A percentile compares a stretch with the other conserved stretches of the same genome.
phyloP scores from a whole-genome alignment of 139 green algal species.

The Chlorella sp. region DNA sequence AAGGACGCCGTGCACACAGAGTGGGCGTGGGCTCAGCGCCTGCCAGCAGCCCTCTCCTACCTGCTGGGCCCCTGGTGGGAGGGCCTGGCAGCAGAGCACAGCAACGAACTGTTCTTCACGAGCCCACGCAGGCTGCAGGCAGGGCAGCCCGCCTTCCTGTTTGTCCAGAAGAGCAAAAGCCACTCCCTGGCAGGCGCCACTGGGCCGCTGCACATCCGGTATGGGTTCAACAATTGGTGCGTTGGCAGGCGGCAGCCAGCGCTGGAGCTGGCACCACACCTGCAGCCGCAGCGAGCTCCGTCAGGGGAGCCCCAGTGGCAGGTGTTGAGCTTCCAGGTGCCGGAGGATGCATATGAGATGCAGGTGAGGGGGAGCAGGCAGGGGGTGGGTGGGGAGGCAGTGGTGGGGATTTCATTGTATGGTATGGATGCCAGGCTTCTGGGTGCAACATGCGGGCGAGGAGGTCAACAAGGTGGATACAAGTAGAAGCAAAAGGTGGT shows the following conservation, averaged over 20 bases:
- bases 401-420: no score
- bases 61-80: slow-evolving; percentile 46
- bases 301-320: not conserved
- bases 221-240: slow-evolving; percentile 19
- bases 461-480: no score
- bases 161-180: slow-evolving; percentile 24
- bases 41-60: slow-evolving; percentile 46
- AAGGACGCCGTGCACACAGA: slow-evolving; percentile 50
- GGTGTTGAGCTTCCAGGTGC: slow-evolving; percentile 28
- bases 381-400: no score
- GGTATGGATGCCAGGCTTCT: no score
- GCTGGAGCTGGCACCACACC: not conserved
- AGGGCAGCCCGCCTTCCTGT: slow-evolving; percentile 19
- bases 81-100: not conserved
- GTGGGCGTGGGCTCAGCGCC: slow-evolving; percentile 40
- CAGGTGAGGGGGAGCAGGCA: not conserved
- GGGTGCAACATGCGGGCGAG: no score
- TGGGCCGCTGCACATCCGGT: not conserved
- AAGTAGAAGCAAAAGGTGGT: no score
- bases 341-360: slow-evolving; percentile 50
- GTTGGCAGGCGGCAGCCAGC: not conserved
- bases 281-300: not conserved
- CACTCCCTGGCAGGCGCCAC: not conserved
- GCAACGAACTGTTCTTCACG: slow-evolving; percentile 34
- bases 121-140: slow-evolving; percentile 26